Base-by-base conservation (phyloP, 2,329 filamentous ascomycete genomes). In the Pestalotiopsis sp. region DNA sequence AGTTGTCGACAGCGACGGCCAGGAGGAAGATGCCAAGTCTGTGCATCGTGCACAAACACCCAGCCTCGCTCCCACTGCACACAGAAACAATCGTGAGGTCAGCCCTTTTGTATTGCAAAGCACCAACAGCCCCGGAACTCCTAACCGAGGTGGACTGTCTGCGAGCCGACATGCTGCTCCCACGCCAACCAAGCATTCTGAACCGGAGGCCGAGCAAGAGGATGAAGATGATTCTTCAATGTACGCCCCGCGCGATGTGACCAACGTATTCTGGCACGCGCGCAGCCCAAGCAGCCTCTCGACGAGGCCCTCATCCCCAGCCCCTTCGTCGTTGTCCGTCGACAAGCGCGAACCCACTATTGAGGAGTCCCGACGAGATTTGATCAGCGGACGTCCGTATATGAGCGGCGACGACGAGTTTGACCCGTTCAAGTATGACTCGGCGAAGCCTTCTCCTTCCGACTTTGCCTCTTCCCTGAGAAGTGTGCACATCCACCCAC, bases 241-340 rank as follows among this genome's bases (percentile, higher is more conserved):
- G 2, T 74, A 76, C 55, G 44, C 70, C 5, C 72, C 76, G 2
- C 74, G 74, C 9, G 76, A 79, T 61, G 75, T 77, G n/a, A 78
- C 78, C 5, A 72, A 79, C 65, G 63, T 75, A 0, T 67, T 77
- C 0, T 81, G 77, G 78, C 73, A 76, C 57, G 71, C 69, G 3
- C 73, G 72, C 58, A 81, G 79, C 72, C 76, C 76, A 52, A 78
- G 74, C 26, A 80, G 79, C 1, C 61, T 79, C 2, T 78, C 78
- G 11, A 78, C 80, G 0, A 68, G 75, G 0, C 74, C 77, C 0
- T 74, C 75, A 0, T 80, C 79, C 3, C 79, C 78, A 1, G 67
- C 73, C 6, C 75, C 74, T 65, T 72, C 73, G 1, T 67, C 73
- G 1, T 64, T 73, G 30, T 68, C 71, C 0, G 69, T 65, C 14